Evolutionary conservation across 202 grass and related monocot genomes (phyloP), one percentile per base, ranked within the genome.

Genomic region (Eragrostis tef): DNA sequence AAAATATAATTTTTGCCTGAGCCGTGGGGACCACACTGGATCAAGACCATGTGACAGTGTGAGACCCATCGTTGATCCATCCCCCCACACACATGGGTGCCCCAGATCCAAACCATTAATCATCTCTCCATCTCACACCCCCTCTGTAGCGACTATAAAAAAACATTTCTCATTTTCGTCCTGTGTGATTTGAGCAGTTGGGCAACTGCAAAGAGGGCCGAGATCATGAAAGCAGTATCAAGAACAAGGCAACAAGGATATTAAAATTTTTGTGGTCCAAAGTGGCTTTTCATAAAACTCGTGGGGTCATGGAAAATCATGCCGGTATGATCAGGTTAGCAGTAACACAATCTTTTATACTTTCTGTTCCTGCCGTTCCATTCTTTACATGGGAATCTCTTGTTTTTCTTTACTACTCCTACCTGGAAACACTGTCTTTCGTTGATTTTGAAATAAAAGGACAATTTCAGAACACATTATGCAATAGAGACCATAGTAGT

Each of bases 71-170:
- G 49, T 62, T 22, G 12, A 31, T 39, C 11, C 56, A 20, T 29
- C 16, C 12, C 24, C n/a, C 24, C 83, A 71, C 53, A 64, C 15
- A 64, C 70, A 82, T 64, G 56, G 57, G 7, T 5, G 75, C 5
- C 44, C 47, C 57, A 46, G 67, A 79, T 79, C 83, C 50, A 57
- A 73, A 53, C 54, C 56, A 78, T 79, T 79, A 71, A 71, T 52
- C 65, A 78, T 12, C 39, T 6, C 17, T 47, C 24, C 16, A 58
- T 39, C 53, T 20, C 0, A 20, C 7, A 26, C 34, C 14, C 14
- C 17, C 17, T 41, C n/a, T 21, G 20, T 8, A 9, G 6, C 9
- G 15, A 57, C 2, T 14, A 42, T 14, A 41, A 43, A 21, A n/a
- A 22, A 71, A 6, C 11, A 36, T 65, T 22, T 51, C 0, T 50